phyloP scores from a whole-genome alignment of 2,329 filamentous ascomycete species.

The Paradendryphiella salina region DNA sequence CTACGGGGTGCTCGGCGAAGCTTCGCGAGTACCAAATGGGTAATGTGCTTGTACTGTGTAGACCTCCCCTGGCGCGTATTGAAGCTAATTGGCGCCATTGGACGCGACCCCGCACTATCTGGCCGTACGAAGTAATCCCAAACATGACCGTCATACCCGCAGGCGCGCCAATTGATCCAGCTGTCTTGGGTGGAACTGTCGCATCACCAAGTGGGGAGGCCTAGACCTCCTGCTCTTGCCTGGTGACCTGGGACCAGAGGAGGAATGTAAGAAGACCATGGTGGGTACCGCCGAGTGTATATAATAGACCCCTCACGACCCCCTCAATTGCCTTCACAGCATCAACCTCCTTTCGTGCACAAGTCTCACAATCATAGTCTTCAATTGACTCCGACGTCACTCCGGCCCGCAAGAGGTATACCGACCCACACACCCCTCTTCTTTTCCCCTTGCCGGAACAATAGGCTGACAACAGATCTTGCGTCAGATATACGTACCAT shows the following conservation, averaged over 20 bases:
- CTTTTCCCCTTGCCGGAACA: constrained; percentile 2
- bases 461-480: constrained; percentile 33
- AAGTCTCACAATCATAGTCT: constrained; percentile 11
- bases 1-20: constrained; percentile 21
- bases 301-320: constrained; percentile 39
- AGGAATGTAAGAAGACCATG: constrained; percentile 20
- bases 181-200: constrained; percentile 21
- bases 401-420: constrained; percentile 33
- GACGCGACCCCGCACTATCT: constrained; percentile 43
- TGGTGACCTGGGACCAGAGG: constrained; percentile 28
- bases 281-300: constrained; percentile 24
- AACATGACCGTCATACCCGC: constrained; percentile 39
- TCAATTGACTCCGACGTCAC: constrained; percentile 26
- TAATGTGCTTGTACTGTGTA: constrained; percentile 18
- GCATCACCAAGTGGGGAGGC: constrained; percentile 44
- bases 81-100: constrained; percentile 35
- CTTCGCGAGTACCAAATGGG: constrained; percentile 18
- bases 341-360: constrained; percentile 24
- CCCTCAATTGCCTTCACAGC: constrained; percentile 24
- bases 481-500: constrained; percentile 35
- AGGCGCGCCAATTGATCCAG: constrained; percentile 22
- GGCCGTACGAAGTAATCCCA: constrained; percentile 37
- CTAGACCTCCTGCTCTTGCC: constrained; percentile 21
- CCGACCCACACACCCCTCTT: constrained; percentile 26
- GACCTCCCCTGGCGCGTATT: constrained; percentile 27